These are phyloP conservation scores for Magnaporthiopsis incrustans DNA, from an alignment of 2,329 filamentous ascomycete genomes.

Conservation along the genomic window DNA sequence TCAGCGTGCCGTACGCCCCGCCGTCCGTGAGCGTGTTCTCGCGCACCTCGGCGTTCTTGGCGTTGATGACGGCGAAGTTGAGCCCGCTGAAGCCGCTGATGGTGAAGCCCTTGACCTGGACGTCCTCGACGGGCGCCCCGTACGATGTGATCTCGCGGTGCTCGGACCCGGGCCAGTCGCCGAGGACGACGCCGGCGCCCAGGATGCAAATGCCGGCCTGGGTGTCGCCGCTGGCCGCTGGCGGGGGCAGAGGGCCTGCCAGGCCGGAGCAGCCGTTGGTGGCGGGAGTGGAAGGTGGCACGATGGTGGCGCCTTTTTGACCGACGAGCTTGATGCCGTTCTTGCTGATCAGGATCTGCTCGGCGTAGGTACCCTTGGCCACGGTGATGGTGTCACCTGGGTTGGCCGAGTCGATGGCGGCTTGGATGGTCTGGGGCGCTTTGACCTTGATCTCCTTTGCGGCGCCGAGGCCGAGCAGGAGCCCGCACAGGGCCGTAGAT, in stretches of 20 bases:
- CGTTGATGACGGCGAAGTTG: slow-evolving; percentile 28
- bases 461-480: neutral
- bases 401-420: slow-evolving; percentile 20
- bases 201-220: slow-evolving; percentile 26
- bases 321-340: slow-evolving; percentile 25
- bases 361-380: slow-evolving; percentile 22
- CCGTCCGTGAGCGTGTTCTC: slow-evolving; percentile 22
- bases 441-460: slow-evolving; percentile 7
- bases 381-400: slow-evolving; percentile 25
- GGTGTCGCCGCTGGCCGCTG: slow-evolving; percentile 5
- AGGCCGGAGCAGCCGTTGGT: slow-evolving; percentile 25
- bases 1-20: slow-evolving; percentile 24
- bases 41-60: slow-evolving; percentile 18
- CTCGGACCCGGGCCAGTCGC: slow-evolving; percentile 17
- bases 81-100: slow-evolving; percentile 24
- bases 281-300: slow-evolving; percentile 13
- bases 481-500: no score
- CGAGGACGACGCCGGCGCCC: slow-evolving; percentile 20
- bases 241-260: slow-evolving; percentile 12
- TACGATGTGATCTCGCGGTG: slow-evolving; percentile 23
- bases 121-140: slow-evolving; percentile 19
- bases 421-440: slow-evolving; percentile 19
- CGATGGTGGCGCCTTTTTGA: slow-evolving; percentile 17
- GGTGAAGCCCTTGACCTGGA: slow-evolving; percentile 24
- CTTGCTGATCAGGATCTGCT: slow-evolving; percentile 27